These are phyloP conservation scores for Trifolium repens DNA, from an alignment of 306 rosid genomes.

Conservation along the genomic window DNA sequence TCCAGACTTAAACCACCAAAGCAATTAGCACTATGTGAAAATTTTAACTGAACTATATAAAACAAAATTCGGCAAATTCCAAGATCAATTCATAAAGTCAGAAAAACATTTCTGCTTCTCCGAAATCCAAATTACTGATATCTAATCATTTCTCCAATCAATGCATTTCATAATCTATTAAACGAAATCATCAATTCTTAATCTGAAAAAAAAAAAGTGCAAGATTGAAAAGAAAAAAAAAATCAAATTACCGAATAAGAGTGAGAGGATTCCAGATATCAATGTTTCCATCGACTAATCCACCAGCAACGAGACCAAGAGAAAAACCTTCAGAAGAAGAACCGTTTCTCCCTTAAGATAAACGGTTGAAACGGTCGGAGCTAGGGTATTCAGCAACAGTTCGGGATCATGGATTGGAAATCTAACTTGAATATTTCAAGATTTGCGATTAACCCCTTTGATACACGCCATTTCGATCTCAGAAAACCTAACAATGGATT, in stretches of 20 bases:
- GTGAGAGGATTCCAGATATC: constrained; percentile 89
- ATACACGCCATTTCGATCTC: too few species aligned
- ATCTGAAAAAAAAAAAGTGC: constrained; percentile 10
- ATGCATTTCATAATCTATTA: constrained; percentile 1
- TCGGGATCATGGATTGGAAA: constrained; percentile 91
- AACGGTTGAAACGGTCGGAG: constrained; percentile 87
- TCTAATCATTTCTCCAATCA: constrained; percentile 17
- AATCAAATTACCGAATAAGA: constrained; percentile 78
- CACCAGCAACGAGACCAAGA: constrained; percentile 91
- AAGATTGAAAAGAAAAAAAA: constrained; percentile 23
- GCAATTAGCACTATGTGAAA: too few species aligned
- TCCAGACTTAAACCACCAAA: too few species aligned
- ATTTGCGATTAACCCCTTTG: constrained; percentile 51
- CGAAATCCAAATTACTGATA: constrained; percentile 8
- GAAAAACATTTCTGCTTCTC: constrained; percentile 6
- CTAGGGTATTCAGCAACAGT: constrained; percentile 80
- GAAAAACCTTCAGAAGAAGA: constrained; percentile 62
- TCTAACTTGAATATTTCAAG: constrained; percentile 94
- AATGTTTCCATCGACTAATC: constrained; percentile 88
- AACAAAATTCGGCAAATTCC: neutral
- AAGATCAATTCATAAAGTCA: constrained; percentile 30
- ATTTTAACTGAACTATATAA: too few species aligned
- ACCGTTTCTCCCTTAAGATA: constrained; percentile 74
- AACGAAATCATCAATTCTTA: constrained; percentile 31
- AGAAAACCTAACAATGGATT: too few species aligned